A percentile compares a stretch with the other conserved stretches of the same genome.
phyloP scores from a whole-genome alignment of 805 yeast genomes.

The Candida oleophila region DNA sequence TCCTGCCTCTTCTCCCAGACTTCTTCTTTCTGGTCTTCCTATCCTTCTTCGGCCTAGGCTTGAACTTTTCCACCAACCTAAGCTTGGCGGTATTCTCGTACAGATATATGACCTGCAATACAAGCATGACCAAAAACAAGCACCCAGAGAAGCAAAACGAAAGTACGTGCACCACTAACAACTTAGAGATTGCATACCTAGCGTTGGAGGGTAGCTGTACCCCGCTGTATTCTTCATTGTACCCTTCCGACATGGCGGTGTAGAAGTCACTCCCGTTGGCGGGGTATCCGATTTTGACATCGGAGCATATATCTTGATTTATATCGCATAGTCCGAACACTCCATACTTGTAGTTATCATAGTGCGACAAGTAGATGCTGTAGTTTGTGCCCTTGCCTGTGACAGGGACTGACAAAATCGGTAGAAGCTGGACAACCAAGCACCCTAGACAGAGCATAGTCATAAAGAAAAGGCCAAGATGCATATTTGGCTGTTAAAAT shows the following conservation, averaged over 20 bases:
- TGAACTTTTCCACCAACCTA: conserved; percentile 2
- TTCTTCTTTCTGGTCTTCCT: not conserved
- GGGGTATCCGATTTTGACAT: conserved; percentile 38
- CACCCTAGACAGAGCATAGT: conserved; percentile 28
- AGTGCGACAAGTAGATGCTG: conserved; percentile 29
- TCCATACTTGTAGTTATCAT: conserved; percentile 35
- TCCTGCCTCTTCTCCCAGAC: not conserved
- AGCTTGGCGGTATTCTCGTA: conserved; percentile 2
- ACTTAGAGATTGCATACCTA: conserved; percentile 37
- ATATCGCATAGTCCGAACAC: conserved; percentile 44
- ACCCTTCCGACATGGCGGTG: not conserved
- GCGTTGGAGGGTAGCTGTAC: conserved; percentile 41
- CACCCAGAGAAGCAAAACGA: conserved; percentile 32
- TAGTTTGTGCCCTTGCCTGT: conserved; percentile 25
- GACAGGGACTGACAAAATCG: conserved; percentile 42
- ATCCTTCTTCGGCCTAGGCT: not conserved
- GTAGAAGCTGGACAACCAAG: conserved; percentile 35
- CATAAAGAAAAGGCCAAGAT: conserved; percentile 28
- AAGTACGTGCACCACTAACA: conserved; percentile 41
- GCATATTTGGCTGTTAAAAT: conserved; percentile 21
- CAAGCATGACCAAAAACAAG: conserved; percentile 14
- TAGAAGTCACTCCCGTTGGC: conserved; percentile 7
- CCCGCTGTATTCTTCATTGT: conserved; percentile 14
- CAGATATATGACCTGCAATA: conserved; percentile 9
- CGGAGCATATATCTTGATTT: conserved; percentile 26